Evolutionary conservation across 495 filamentous ascomycete species (phyloP), one percentile per base, ranked within the genome.

Genomic region (Aspergillus sparsus): DNA sequence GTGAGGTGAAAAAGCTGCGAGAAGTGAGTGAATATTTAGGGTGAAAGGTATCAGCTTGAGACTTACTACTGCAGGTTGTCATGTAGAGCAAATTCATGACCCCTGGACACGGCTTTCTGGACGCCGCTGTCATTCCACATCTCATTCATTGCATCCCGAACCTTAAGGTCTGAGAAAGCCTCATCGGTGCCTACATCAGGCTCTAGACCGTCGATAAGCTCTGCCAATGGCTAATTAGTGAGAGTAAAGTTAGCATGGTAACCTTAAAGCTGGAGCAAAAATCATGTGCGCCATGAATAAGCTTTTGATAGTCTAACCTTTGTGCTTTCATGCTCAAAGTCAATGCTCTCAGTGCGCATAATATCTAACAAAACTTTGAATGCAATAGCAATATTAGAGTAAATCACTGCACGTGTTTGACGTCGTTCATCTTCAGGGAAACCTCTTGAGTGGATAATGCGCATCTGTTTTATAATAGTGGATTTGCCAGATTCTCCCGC

Each of bases 401-500:
- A 97, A 61, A 98, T 94, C 68, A 98, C 92, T 42, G 90, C 89
- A 62, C 93, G 90, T 74, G 91, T 96, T 76, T 96, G 92, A 63
- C 93, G 86, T 64, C 93, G 89, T 73, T 98, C 94, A 63, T 86
- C 88, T 64, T 93, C 87, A 45, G 89, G 90, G 73, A 97, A 98
- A 18, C 95, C 94, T 71, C 91, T 85, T 42, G 91, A 88, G 70
- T 98, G 93, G 66, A 98, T 98, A 74, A 98, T 87, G 69, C 93
- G 92, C 94, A 98, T 98, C 81, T 98, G 94, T 79, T 98, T 98
- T 53, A 98, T 83, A 60, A 98, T 93, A 6, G 94, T 98, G 7
- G 94, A 98, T 72, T 98, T 98, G 45, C 94, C 94, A 33, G 92
- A 96, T 78, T 98, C 94, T 67, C 94, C 94, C 67, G 94, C 94